Base-by-base conservation (phyloP, 345 rosid species). In the Streptanthus diversifolius region DNA sequence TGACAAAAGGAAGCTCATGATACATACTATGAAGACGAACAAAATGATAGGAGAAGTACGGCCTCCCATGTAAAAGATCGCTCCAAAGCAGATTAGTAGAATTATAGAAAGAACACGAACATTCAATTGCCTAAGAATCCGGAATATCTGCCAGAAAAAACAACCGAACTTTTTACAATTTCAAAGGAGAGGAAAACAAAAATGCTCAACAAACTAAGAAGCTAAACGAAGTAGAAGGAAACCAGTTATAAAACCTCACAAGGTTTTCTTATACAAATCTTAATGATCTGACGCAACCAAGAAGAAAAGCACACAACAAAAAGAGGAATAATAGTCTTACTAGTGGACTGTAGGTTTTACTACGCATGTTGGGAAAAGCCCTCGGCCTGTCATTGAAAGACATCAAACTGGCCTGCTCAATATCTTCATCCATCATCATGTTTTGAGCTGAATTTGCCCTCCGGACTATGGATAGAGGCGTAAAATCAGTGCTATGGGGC, bases 351-450 rank as follows among this genome's bases (percentile, higher is more conserved):
- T 91, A 87, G 11, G 97, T 75, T 82, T 90, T 95, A 61, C 74
- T 83, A 25, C 96, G 90, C 99, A 91, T 89, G 79, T 59, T 86
- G 56, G 99, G 99, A 74, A 95, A 95, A 10, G 84, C 83, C 88
- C 98, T 90, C 1, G 87, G 88, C 84, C 91, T 85, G 53, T 89
- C 97, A 67, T 39, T 85, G 83, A 79, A 91, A 66, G 93, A 77
- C 79, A 85, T 84, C 87, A 91, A 61, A 77, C 72, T 74, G 51
- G 90, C 93, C 78, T 78, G 84, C 90, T 95, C 98, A 61, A 91
- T 52, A 70, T 91, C 98, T 77, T 88, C 95, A 81, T 83, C 96
- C 73, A 91, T 87, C 92, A 85, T 84, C 92, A 95, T 87, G 76
- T 82, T 78, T 43, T 66, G 77, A 25, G 81, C 84, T 73, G 87